Percentiles rank a stretch among this genome's conserved stretches.
These are phyloP conservation scores for Colletotrichum chrysophilum DNA, from an alignment of 2,329 filamentous ascomycete genomes.

Conservation along the genomic window DNA sequence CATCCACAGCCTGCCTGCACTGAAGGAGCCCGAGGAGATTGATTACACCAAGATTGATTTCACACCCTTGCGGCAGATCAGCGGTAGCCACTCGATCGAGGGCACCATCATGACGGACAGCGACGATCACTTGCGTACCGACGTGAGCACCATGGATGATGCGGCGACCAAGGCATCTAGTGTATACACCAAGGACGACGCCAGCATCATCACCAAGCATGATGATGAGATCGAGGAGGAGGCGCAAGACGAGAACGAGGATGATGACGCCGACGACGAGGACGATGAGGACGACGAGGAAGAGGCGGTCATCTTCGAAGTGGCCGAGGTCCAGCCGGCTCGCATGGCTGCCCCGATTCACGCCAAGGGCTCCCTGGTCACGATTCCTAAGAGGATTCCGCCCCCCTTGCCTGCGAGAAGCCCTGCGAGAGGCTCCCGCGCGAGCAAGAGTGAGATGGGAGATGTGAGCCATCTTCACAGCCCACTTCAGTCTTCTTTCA, in stretches of 20 bases:
- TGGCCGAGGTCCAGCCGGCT: conserved; percentile 63
- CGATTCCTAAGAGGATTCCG: conserved; percentile 79
- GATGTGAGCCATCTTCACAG: conserved; percentile 59
- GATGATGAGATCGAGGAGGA: conserved; percentile 5
- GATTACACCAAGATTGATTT: conserved; percentile 66
- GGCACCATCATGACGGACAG: conserved; percentile 22
- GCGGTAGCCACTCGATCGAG: conserved; percentile 43
- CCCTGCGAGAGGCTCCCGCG: conserved; percentile 65
- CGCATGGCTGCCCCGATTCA: conserved; percentile 68
- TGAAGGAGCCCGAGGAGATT: conserved; percentile 55
- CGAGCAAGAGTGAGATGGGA: conserved; percentile 62
- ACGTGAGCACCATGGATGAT: conserved; percentile 28
- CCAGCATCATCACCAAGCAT: conserved; percentile 1
- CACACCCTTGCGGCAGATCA: conserved; percentile 52
- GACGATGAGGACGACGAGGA: conserved; percentile 61
- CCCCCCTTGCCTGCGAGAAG: conserved; percentile 81
- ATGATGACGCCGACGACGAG: conserved; percentile 46
- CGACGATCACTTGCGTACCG: conserved; percentile 23
- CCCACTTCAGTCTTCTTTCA: conserved; percentile 56
- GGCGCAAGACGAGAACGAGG: conserved; percentile 33
- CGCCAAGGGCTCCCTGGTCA: conserved; percentile 80
- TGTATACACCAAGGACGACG: conserved; percentile 27
- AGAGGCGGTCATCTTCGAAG: conserved; percentile 73
- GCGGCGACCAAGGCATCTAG: conserved; percentile 30
- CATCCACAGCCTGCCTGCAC: conserved; percentile 44